Conservation (phyloP, 192 early-diverging fungal species). For the Lobosporangium transversale region DNA sequence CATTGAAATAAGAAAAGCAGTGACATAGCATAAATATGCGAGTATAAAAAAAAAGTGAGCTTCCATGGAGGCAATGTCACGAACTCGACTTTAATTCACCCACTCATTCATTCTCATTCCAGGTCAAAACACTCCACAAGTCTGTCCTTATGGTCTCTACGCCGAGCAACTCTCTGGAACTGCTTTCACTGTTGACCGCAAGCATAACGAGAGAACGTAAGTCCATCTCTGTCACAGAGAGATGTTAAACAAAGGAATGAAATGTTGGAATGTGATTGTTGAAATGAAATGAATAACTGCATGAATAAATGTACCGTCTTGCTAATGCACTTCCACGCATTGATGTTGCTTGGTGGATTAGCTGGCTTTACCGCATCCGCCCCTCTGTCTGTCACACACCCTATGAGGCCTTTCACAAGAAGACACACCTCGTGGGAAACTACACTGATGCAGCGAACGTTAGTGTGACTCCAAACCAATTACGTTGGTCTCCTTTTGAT, state of each 20-base stretch:
- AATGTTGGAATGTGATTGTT: not conserved
- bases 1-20: no score
- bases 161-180: slow-evolving; percentile 95
- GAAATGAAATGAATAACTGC: not conserved
- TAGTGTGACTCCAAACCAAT: slow-evolving; percentile 82
- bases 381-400: slow-evolving; percentile 89
- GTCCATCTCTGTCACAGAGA: no score
- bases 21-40: no score
- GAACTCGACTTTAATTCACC: not conserved
- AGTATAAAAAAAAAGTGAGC: no score
- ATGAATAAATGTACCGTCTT: no score
- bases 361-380: slow-evolving; percentile 96
- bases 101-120: not conserved
- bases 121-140: slow-evolving; percentile 94
- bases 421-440: slow-evolving; percentile 63
- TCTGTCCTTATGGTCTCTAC: slow-evolving; percentile 88
- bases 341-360: no score
- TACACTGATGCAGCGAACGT: slow-evolving; percentile 66
- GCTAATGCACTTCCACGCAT: no score
- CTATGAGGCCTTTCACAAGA: slow-evolving; percentile 54
- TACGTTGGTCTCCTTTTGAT: slow-evolving; percentile 94
- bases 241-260: not conserved
- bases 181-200: slow-evolving; percentile 86
- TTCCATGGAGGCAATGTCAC: no score
- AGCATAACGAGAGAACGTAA: slow-evolving; percentile 81